Evolutionary conservation across 2,329 filamentous ascomycete genomes (phyloP).

Genomic region (Sporothrix inflata): DNA sequence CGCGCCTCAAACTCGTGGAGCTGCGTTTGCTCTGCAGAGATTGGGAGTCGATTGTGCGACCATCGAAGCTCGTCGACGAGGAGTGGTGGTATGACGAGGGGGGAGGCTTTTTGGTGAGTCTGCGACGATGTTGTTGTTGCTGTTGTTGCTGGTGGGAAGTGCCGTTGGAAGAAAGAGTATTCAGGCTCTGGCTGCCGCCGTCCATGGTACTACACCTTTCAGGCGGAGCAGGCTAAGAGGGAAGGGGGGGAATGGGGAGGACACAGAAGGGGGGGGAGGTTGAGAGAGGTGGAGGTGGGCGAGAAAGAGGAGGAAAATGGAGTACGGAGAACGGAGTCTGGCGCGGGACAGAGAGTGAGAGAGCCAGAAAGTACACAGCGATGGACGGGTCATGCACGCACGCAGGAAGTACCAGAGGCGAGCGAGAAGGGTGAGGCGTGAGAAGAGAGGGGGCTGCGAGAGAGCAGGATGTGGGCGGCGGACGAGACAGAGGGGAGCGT

Average conservation of each 20-base stretch:
- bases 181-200: constrained; percentile 42
- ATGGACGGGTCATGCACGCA: neutral
- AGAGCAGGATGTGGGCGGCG: neutral
- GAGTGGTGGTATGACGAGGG: constrained; percentile 53
- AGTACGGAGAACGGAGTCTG: constrained; percentile 28
- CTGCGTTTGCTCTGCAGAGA: constrained; percentile 66
- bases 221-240: constrained; percentile 28
- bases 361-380: constrained; percentile 1
- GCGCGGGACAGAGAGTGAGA: constrained; percentile 15
- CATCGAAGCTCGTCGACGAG: constrained; percentile 56
- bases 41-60: constrained; percentile 55
- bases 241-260: neutral
- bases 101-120: constrained; percentile 65
- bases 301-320: constrained; percentile 22
- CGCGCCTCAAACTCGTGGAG: constrained; percentile 64
- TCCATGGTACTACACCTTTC: constrained; percentile 50
- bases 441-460: neutral
- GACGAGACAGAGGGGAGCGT: constrained; percentile 17
- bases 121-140: constrained; percentile 51
- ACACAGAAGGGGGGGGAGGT: neutral
- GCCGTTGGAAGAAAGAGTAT: constrained; percentile 49
- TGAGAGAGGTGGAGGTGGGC: constrained; percentile 5
- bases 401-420: constrained; percentile 17
- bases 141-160: constrained; percentile 40
- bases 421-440: too few relatives aligned